Evolutionary conservation across 192 early-diverging fungal genomes (phyloP).

Genomic region (Ambispora gerdemannii): DNA sequence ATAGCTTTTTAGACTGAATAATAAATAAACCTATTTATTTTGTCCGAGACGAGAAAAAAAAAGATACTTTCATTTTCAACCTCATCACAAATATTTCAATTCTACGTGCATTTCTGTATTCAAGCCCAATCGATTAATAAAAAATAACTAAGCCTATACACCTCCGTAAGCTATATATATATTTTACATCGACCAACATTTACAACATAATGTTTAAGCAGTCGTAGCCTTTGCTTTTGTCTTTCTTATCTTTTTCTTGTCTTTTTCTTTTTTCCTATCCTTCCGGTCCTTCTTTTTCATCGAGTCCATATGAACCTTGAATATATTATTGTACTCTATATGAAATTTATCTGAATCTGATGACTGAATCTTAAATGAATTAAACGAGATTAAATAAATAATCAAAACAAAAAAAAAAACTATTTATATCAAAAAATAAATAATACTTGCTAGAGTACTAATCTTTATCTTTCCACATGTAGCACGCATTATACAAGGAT

Average conservation of each 20-base stretch:
- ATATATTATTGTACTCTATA: slow-evolving; percentile 40
- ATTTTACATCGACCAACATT: too few species aligned
- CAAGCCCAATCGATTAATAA: too few species aligned
- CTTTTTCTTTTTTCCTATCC: slow-evolving; percentile 42
- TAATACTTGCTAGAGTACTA: slow-evolving; percentile 40
- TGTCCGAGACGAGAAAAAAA: too few species aligned
- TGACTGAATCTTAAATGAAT: slow-evolving; percentile 33
- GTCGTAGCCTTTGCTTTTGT: slow-evolving; percentile 21
- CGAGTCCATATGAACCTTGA: slow-evolving; percentile 44
- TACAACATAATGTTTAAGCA: too few species aligned
- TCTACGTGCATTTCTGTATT: too few species aligned
- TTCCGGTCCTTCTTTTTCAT: slow-evolving; percentile 53
- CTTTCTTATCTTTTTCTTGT: not conserved
- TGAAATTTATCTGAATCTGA: slow-evolving; percentile 41
- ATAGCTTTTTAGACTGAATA: too few species aligned
- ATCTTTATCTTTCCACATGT: slow-evolving; percentile 37
- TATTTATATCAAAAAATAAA: not conserved
- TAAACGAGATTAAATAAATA: not conserved
- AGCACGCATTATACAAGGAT: slow-evolving; percentile 42
- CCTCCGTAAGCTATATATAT: too few species aligned
- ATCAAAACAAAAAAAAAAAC: too few species aligned
- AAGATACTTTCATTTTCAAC: too few species aligned
- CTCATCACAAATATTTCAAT: too few species aligned
- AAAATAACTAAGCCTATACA: too few species aligned
- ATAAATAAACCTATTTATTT: too few species aligned